A percentile compares a stretch with the other conserved stretches of the same genome.
phyloP scores from a whole-genome alignment of 257 asterid species.

The Solanum pennellii region DNA sequence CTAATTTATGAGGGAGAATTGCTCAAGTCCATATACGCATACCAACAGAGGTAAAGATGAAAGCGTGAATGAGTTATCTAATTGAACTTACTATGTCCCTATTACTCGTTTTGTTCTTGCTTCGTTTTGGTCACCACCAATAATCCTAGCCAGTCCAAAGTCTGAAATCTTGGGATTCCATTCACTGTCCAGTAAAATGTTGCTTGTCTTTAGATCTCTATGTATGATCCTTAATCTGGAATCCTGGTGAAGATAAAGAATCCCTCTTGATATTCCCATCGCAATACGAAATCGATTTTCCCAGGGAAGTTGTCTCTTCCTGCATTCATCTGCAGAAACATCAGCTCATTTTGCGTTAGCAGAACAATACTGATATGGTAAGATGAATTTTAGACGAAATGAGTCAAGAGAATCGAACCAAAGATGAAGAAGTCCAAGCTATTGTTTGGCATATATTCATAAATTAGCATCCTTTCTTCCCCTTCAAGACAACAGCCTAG shows the following conservation, averaged over 20 bases:
- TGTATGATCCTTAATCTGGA: conserved; percentile 4
- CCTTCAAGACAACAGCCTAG: conserved; percentile 2
- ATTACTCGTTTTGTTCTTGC: not conserved
- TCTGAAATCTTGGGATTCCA: not conserved
- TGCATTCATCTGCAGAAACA: not conserved
- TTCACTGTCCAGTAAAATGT: not conserved
- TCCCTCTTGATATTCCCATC: not conserved
- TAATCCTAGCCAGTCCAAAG: not conserved
- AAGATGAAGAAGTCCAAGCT: conserved; percentile 8
- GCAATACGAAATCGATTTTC: not conserved
- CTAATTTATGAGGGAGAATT: not conserved
- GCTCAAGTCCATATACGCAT: not conserved
- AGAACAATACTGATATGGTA: not conserved
- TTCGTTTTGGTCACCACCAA: not conserved
- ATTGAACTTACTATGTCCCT: conserved; percentile 7
- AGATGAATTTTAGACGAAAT: not conserved
- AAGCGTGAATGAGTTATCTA: not conserved
- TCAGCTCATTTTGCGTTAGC: not conserved
- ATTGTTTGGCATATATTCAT: conserved; percentile 7
- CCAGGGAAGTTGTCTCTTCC: not conserved
- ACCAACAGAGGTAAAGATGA: not conserved
- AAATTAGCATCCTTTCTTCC: conserved; percentile 2
- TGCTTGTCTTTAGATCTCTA: conserved; percentile 1
- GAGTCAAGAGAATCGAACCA: not conserved
- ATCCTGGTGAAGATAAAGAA: conserved; percentile 5